Evolutionary conservation across 208 protist species (phyloP).

Genomic region (Lotmaria passim): DNA sequence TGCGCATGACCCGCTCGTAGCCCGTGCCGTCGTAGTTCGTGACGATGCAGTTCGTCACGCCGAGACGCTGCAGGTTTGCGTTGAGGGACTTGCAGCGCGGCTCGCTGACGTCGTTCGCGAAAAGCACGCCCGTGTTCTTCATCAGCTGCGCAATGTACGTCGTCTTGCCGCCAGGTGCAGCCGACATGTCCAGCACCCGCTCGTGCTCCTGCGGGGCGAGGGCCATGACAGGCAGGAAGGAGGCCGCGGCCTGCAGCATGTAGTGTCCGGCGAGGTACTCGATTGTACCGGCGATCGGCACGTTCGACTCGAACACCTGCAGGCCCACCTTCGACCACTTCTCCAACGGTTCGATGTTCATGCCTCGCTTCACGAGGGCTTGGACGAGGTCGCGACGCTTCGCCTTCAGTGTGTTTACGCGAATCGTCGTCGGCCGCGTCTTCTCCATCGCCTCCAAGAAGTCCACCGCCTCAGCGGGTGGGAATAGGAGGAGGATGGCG

Average conservation of each 20-base stretch:
- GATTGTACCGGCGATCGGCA: slow-evolving; percentile 98
- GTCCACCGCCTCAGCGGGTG: slow-evolving; percentile 91
- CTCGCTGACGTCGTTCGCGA: slow-evolving; percentile 98
- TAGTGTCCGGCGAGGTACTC: slow-evolving; percentile 99
- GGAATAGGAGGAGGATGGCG: slow-evolving; percentile 96
- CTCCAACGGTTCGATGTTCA: slow-evolving; percentile 97
- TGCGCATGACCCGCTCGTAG: slow-evolving; percentile 90
- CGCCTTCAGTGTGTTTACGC: slow-evolving; percentile 98
- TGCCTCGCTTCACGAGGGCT: slow-evolving; percentile 95
- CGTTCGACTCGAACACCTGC: slow-evolving; percentile 97
- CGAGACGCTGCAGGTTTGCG: slow-evolving; percentile 97
- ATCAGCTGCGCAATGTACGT: slow-evolving; percentile 98
- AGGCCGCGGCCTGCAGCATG: slow-evolving; percentile 98
- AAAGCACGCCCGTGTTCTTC: slow-evolving; percentile 98
- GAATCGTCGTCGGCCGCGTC: slow-evolving; percentile 97
- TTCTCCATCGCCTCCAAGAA: slow-evolving; percentile 98
- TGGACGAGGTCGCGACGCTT: slow-evolving; percentile 96
- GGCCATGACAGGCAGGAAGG: slow-evolving; percentile 98
- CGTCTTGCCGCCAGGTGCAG: slow-evolving; percentile 99
- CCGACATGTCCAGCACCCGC: slow-evolving; percentile 98
- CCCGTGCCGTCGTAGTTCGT: slow-evolving; percentile 96
- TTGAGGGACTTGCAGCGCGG: slow-evolving; percentile 95
- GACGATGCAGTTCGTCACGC: slow-evolving; percentile 94
- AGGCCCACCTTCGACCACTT: slow-evolving; percentile 98
- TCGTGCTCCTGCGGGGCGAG: slow-evolving; percentile 95